Base-by-base conservation (phyloP, 2,329 filamentous ascomycete genomes). In the Davidsoniella eucalypti region DNA sequence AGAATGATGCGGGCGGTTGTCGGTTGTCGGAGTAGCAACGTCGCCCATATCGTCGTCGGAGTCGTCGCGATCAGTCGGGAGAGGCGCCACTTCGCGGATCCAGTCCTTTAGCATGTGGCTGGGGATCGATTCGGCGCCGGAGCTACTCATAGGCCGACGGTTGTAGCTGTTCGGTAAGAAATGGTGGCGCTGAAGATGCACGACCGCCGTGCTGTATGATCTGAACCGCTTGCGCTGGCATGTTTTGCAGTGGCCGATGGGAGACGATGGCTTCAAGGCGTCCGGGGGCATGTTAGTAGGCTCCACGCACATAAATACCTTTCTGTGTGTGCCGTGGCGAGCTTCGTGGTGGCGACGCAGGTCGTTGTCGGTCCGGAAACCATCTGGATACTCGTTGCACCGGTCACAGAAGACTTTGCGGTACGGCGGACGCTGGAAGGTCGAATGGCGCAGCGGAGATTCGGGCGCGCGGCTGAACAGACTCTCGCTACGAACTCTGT, bases 351-450 rank as follows among this genome's bases (percentile, higher is more conserved):
- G 84, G 52, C 84, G 73, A 50, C 81, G 72, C 45, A 87, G 70
- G 63, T 95, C 88, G 63, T 94, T 88, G 51, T 93, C 87, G 52
- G 88, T 88, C 43, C 88, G 82, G 63, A 94, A 95, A 4, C 88
- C 87, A 54, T 87, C 81, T 2, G 84, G 84, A 54, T 90, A 80
- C 58, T 87, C 84, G 56, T 81, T 79, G 67, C 88, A 95, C 57
- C 82, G 76, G 16, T 71, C 69, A 63, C 88, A 95, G 67, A 60
- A 0, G 63, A 87, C 81, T 56, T 86, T 84, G 21, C 78, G 75
- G 47, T 86, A 73, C 21, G 78, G 75, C 18, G 70, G 68, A 23
- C 72, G 65, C 53, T 73, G 72, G 51, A 36, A 41, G 18, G 38
- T 40, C 9, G n/a, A 14, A 7, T 37, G 39, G 21, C 50, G 46